Evolutionary conservation across 495 filamentous ascomycete species (phyloP), one percentile per base, ranked within the genome.

Genomic region (Filosporella fistucella): DNA sequence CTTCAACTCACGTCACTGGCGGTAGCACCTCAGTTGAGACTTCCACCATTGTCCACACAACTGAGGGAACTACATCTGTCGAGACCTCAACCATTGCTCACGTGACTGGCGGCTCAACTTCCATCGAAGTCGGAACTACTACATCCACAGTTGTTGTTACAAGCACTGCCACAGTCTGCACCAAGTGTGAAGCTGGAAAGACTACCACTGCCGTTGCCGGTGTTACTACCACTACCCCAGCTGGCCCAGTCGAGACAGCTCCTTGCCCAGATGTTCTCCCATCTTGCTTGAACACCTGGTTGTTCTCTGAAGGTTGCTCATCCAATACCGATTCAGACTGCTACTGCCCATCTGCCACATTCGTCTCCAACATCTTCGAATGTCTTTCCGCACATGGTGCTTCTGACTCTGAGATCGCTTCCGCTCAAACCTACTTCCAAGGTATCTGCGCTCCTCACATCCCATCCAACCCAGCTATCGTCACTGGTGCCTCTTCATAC

Each of bases 271-370:
- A 68, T 46, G 75, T 86, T 32, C 83, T 97, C 13, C 89, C 91
- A 44, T 81, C 81, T 52, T 97, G 91, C 71, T 74, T 97, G 69
- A 94, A 95, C 79, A 96, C 91, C 56, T 96, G 89, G 88, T 65
- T 94, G 54, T 78, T 82, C 56, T 71, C 70, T 52, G 74, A 81
- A 28, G 75, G 77, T 65, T 96, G 91, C 80, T 72, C 65, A 50
- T 86, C 89, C 70, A 95, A 95, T 81, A 80, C 84, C 38, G 86
- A 95, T 57, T 65, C 75, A 28, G 63, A 69, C 49, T 97, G 93
- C 82, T 97, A 85, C 82, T 97, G 91, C 80, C 84, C 86, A 45
- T 74, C 86, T 55, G 64, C 72, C 38, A 60, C 75, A 42, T 91
- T 95, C 70, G 86, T 88, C 61, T 74, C 77, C 60, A 86, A 85